Conservation (phyloP, 129 eudicot species). For the Lactuca saligna region DNA sequence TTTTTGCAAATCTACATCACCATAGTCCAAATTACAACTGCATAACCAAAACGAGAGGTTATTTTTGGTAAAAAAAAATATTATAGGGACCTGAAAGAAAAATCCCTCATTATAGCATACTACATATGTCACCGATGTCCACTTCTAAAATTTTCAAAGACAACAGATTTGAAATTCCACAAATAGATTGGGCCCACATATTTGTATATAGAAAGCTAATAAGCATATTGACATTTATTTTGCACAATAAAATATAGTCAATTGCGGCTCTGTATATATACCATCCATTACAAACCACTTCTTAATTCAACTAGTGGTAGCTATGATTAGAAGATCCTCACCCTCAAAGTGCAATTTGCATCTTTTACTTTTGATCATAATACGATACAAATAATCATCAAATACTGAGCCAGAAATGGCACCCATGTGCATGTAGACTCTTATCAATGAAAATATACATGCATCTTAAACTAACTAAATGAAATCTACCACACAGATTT, state of each 20-base stretch:
- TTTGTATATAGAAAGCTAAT: background rate
- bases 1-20: no score
- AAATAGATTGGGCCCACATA: constrained; percentile 20
- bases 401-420: background rate
- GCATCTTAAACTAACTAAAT: constrained; percentile 25
- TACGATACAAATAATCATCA: background rate
- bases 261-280: constrained; percentile 44
- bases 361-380: constrained; percentile 23
- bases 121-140: constrained; percentile 21
- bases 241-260: constrained; percentile 32
- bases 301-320: constrained; percentile 31
- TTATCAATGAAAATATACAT: background rate
- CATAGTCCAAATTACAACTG: no score
- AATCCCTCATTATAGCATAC: background rate
- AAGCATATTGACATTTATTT: constrained; percentile 18
- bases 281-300: constrained; percentile 43
- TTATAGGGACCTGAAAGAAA: background rate
- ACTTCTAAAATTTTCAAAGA: background rate
- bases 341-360: constrained; percentile 28
- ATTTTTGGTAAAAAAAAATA: no score
- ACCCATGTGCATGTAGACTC: constrained; percentile 15
- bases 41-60: background rate
- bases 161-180: constrained; percentile 21
- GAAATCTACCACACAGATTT: constrained; percentile 31
- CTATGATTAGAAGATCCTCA: constrained; percentile 39